Conservation (phyloP, 306 rosid species). For the Quercus dentata region DNA sequence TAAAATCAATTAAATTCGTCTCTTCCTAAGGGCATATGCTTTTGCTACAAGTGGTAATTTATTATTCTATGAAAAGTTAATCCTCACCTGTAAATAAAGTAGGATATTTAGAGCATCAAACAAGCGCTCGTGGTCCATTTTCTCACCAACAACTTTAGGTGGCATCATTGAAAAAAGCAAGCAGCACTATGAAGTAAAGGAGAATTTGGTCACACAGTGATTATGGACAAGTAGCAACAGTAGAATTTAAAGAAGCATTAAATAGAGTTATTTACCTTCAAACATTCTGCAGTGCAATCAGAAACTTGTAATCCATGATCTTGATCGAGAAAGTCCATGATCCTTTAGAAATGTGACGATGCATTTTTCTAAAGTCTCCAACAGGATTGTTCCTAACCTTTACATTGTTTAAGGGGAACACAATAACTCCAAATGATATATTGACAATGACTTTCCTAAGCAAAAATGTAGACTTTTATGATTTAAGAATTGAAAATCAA, state of each 20-base stretch:
- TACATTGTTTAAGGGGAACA: background rate
- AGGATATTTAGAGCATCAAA: constrained; percentile 65
- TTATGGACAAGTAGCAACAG: background rate
- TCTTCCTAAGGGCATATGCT: too few species aligned
- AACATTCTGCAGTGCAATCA: constrained; percentile 76
- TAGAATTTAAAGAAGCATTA: background rate
- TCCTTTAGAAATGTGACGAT: constrained; percentile 80
- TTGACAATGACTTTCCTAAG: too few species aligned
- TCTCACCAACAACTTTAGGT: constrained; percentile 64
- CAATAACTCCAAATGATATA: too few species aligned
- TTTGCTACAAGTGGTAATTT: too few species aligned
- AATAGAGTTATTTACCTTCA: constrained; percentile 40
- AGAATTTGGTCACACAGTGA: background rate
- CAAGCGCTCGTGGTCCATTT: constrained; percentile 51
- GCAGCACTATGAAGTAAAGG: constrained; percentile 49
- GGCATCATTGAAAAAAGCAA: constrained; percentile 56
- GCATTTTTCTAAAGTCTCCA: constrained; percentile 61
- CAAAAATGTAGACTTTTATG: too few species aligned
- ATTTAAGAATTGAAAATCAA: too few species aligned
- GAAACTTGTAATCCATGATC: constrained; percentile 93
- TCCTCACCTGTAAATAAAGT: constrained; percentile 53
- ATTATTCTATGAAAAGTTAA: background rate
- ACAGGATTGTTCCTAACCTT: constrained; percentile 61
- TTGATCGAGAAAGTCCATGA: constrained; percentile 81
- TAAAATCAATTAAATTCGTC: too few species aligned